Base-by-base conservation (phyloP, 2,329 filamentous ascomycete genomes). In the Ceratocystis variospora region DNA sequence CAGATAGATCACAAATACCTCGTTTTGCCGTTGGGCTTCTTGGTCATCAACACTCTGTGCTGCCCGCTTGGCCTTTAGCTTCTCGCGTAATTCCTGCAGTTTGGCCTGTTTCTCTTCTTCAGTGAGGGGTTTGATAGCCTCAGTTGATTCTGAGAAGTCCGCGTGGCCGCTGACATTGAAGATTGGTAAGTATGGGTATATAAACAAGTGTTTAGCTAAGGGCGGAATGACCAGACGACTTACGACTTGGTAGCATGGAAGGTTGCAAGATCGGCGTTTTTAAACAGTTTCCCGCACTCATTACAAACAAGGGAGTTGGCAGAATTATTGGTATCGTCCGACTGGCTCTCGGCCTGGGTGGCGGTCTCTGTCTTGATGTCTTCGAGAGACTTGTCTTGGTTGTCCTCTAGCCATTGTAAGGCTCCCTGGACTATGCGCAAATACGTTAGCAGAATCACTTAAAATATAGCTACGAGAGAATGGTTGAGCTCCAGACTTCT, bases 381-480 rank as follows among this genome's bases (percentile, higher is more conserved):
- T 46, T 96, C 91, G 53, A 96, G 74, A 1, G 89, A 81, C 71
- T 89, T 96, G 75, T 96, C 90, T 74, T 95, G 87, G 74, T 95
- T 96, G 71, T 88, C 84, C 74, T 96, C 92, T 1, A 99, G 83
- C 94, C 94, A 99, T 77, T 96, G 89, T 67, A 99, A 83, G 64
- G 94, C 94, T 70, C 87, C 88, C 74, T 94, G 87, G 61, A 96
- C 89, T 93, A 69, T 45, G 46, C 45, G 28, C 37, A 41, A 12
- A 41, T 41, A 41, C 10, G 37, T 41, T 48, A 55, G 44, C 19
- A 25, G 48, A 45, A 64, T 15, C 7, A 45, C 61, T 8, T 59
- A 50, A 46, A 61, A 63, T n/a, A 2, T 45, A 25, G 50, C 12
- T 7, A 53, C 22, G 48, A 53, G 37, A 8, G 64, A 61, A 62